A percentile compares a stretch with the other conserved stretches of the same genome.
phyloP scores from a whole-genome alignment of 176 grass and related monocot genomes.

The Raddia distichophylla region DNA sequence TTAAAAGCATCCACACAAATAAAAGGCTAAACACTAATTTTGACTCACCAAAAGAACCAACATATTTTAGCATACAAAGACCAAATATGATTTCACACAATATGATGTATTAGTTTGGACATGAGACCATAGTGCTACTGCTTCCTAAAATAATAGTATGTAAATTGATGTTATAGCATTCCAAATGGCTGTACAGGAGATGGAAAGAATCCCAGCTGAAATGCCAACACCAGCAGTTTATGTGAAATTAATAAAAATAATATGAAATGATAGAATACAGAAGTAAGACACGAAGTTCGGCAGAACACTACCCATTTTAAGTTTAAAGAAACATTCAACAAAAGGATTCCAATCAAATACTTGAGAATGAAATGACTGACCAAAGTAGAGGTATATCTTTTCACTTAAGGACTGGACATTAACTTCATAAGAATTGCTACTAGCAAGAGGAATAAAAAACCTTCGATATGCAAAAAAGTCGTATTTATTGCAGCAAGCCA shows the following conservation, averaged over 20 bases:
- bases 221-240: background rate
- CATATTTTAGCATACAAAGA: background rate
- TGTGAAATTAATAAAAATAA: background rate
- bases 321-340: conserved; percentile 17
- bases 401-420: background rate
- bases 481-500: conserved; percentile 92
- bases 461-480: conserved; percentile 95
- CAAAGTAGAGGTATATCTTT: conserved; percentile 22
- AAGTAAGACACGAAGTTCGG: conserved; percentile 1
- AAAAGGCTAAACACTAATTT: background rate
- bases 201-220: background rate
- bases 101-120: background rate
- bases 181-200: background rate
- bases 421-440: conserved; percentile 11
- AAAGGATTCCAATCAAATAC: background rate
- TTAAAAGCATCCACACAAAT: background rate
- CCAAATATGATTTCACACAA: background rate
- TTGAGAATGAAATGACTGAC: conserved; percentile 3
- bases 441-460: conserved; percentile 33
- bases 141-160: background rate
- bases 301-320: background rate
- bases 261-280: background rate
- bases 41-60: background rate
- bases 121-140: background rate
- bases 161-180: conserved; percentile 4